These are phyloP conservation scores for Talaromyces sp. DNA, from an alignment of 2,329 filamentous ascomycete species.

Conservation along the genomic window DNA sequence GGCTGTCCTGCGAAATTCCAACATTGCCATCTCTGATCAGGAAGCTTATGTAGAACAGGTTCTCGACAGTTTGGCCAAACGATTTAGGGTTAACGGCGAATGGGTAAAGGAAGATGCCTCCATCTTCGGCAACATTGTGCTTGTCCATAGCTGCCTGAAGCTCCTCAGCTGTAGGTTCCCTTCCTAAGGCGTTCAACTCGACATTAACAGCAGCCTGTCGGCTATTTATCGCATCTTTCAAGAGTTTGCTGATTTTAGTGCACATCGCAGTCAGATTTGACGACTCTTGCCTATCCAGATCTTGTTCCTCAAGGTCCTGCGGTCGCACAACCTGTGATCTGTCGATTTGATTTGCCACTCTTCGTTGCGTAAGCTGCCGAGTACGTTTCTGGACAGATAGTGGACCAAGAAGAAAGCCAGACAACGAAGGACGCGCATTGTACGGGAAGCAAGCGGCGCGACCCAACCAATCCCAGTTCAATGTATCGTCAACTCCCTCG, in stretches of 20 bases:
- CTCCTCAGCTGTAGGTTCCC: constrained; percentile 36
- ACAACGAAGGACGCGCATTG: constrained; percentile 68
- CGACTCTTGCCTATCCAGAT: constrained; percentile 70
- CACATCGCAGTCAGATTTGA: constrained; percentile 76
- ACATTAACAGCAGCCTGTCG: constrained; percentile 47
- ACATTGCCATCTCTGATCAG: constrained; percentile 80
- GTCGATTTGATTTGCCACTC: constrained; percentile 62
- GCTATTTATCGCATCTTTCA: constrained; percentile 45
- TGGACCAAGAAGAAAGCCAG: constrained; percentile 81
- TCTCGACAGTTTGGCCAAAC: constrained; percentile 93
- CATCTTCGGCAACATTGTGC: constrained; percentile 60
- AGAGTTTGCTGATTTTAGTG: constrained; percentile 61
- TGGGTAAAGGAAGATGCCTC: constrained; percentile 72
- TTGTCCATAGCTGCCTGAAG: constrained; percentile 55
- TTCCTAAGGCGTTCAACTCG: constrained; percentile 30
- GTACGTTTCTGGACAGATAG: constrained; percentile 82
- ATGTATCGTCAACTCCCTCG: constrained; percentile 63
- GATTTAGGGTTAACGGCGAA: constrained; percentile 87
- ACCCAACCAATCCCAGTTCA: constrained; percentile 84
- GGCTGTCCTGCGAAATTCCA: constrained; percentile 65
- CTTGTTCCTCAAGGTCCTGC: constrained; percentile 67
- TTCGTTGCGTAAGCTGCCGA: constrained; percentile 65
- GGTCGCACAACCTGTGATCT: constrained; percentile 66
- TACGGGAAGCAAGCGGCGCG: constrained; percentile 68
- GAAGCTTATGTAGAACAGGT: constrained; percentile 95